Evolutionary conservation across 2,329 filamentous ascomycete genomes (phyloP), one percentile per base, ranked within the genome.

Genomic region (Rhytidhysteron rufulum): DNA sequence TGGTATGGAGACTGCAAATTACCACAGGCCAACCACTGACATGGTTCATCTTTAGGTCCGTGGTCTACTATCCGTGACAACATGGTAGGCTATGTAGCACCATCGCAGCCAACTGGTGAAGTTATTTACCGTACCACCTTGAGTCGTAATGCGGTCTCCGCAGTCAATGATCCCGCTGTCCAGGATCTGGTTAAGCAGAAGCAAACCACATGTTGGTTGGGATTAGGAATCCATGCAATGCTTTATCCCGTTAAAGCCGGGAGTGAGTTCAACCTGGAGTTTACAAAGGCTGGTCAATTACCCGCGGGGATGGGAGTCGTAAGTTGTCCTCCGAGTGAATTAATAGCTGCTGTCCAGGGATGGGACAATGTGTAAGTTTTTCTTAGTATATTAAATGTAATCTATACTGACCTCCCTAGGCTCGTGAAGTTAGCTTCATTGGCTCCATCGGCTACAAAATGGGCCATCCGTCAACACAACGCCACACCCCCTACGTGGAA

Each of bases 281-380:
- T 85, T 4, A 58, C 82, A 2, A 72, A 76, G 16, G 82, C 82
- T 0, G 82, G 85, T 50, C 71, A 80, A 44, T 54, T 83, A 0
- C 77, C 79, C 0, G 51, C 62, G 2, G 69, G 68, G 3, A 72
- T 79, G 1, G 68, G 70, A 11, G 72, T 71, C 27, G 60, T 72
- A 43, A 46, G 66, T 2, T 80, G 75, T 1, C 73, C 72, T 4
- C 51, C 79, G 0, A 71, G 77, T 13, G 78, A 83, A 58, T 79
- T 84, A 77, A 68, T 63, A 35, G 63, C 61, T 1, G 56, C 79
- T 1, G 83, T 85, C 52, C 60, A 62, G 5, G 68, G 65, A 1
- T 85, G 82, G 82, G 81, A 85, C 60, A 79, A 80, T 2, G 68
- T 79, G n/a, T 53, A 30, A n/a, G n/a, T n/a, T n/a, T n/a, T n/a